Evolutionary conservation across 208 protist genomes (phyloP).

Genomic region (Phytomonas sp.): DNA sequence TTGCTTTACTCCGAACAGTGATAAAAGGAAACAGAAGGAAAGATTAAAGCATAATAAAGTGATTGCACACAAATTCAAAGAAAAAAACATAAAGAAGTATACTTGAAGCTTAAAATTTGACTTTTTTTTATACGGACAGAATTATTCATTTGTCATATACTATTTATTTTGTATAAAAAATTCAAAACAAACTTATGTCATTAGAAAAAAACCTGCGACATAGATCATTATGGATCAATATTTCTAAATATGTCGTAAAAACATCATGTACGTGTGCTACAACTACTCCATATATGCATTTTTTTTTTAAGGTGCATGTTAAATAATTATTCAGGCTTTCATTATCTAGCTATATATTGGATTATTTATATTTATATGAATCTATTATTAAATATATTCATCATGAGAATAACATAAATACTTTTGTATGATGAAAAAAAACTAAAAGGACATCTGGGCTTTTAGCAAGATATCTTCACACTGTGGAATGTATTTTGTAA

Average conservation of each 20-base stretch:
- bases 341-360: not conserved
- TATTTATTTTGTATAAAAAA: conserved; percentile 1
- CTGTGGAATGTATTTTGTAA: not conserved
- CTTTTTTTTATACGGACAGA: not conserved
- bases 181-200: conserved; percentile 11
- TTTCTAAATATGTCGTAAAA: not conserved
- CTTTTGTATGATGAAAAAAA: not conserved
- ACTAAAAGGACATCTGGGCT: not conserved
- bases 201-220: not conserved
- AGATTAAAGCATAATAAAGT: conserved; percentile 9
- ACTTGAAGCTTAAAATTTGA: not conserved
- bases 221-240: not conserved
- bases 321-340: not conserved
- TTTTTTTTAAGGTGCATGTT: too few relatives aligned
- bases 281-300: not conserved
- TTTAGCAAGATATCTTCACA: not conserved
- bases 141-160: not conserved
- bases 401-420: not conserved
- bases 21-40: conserved; percentile 10
- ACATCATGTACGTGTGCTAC: not conserved
- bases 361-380: not conserved
- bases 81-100: conserved; percentile 6
- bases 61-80: not conserved
- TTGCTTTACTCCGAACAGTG: not conserved
- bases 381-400: not conserved